Conservation (phyloP, 768 basidiomycete species). For the Suillus sp. region DNA sequence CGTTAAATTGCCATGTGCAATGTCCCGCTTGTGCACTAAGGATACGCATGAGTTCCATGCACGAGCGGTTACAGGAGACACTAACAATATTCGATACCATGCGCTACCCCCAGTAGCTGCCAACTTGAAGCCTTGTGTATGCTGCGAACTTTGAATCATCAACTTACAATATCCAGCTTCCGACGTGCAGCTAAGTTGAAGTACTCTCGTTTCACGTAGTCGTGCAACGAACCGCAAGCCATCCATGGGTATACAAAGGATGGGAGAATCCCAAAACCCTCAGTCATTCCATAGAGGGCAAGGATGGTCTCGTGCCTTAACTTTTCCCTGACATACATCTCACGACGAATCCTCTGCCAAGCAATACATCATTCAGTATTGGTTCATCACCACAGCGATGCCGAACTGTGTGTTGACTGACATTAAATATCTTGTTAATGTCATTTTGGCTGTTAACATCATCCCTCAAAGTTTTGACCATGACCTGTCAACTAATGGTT, state of each 20-base stretch:
- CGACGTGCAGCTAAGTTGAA: background rate
- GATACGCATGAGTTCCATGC: background rate
- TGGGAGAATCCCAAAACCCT: background rate
- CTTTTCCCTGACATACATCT: background rate
- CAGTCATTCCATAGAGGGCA: background rate
- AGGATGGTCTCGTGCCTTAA: background rate
- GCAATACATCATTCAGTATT: background rate
- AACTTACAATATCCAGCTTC: background rate
- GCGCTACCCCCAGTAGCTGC: background rate
- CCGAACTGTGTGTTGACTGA: background rate
- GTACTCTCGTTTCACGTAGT: background rate
- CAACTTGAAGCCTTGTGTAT: background rate
- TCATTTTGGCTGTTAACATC: background rate
- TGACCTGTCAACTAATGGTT: background rate
- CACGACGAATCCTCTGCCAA: background rate
- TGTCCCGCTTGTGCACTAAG: background rate
- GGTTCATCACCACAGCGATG: background rate
- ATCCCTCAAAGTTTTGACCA: background rate
- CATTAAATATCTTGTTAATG: background rate
- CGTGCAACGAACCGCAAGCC: background rate
- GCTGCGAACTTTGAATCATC: background rate
- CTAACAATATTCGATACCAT: constrained; percentile 3
- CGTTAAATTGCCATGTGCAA: background rate
- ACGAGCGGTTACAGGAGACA: background rate
- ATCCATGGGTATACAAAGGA: constrained; percentile 2